These are phyloP conservation scores for Crotalaria pallida DNA, from an alignment of 306 rosid genomes.

Conservation along the genomic window DNA sequence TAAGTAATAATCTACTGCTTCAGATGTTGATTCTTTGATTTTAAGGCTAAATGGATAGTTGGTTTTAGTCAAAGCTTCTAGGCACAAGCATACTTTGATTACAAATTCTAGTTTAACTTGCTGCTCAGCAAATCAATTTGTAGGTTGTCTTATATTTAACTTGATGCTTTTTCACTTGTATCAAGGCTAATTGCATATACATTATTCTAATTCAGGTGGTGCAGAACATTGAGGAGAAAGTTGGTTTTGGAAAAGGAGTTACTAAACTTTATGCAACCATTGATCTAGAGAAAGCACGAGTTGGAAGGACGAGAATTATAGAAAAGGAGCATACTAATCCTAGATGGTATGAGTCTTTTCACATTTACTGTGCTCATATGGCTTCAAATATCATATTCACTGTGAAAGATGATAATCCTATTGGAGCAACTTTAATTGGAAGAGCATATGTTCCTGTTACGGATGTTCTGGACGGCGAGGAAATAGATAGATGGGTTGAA, in stretches of 20 bases:
- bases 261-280: conserved; percentile 60
- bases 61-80: background rate
- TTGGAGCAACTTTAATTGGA: conserved; percentile 63
- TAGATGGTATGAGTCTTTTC: conserved; percentile 61
- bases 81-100: background rate
- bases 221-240: conserved; percentile 30
- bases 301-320: conserved; percentile 54
- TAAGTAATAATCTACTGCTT: background rate
- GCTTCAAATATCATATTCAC: conserved; percentile 53
- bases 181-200: conserved; percentile 3
- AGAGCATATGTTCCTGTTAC: conserved; percentile 56
- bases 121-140: background rate
- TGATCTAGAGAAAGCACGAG: conserved; percentile 67
- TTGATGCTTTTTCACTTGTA: too few species aligned
- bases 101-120: background rate
- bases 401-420: conserved; percentile 54
- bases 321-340: conserved; percentile 45
- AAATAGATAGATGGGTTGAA: conserved; percentile 50
- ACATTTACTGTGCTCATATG: conserved; percentile 59
- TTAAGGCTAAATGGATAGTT: background rate
- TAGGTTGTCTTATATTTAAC: too few species aligned
- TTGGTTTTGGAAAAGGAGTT: conserved; percentile 58
- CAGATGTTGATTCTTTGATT: background rate
- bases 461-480: conserved; percentile 40
- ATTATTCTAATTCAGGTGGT: conserved; percentile 19